These are phyloP conservation scores for Plantago ovata DNA, from an alignment of 257 asterid genomes.

Conservation along the genomic window DNA sequence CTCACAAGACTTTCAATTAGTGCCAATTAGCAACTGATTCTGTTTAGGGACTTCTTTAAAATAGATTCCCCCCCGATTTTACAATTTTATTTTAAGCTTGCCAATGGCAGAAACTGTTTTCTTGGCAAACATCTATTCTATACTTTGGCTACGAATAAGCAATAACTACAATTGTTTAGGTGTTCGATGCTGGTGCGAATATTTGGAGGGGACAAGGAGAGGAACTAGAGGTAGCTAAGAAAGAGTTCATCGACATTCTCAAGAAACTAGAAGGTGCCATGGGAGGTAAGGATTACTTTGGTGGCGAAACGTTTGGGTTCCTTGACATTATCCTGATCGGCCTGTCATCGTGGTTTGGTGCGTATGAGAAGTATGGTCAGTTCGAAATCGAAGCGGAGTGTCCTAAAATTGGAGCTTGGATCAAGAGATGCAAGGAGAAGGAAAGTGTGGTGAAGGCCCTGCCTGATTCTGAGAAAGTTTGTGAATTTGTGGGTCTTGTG, in stretches of 20 bases:
- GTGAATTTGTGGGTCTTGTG: slow-evolving; percentile 43
- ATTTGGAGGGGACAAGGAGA: slow-evolving; percentile 62
- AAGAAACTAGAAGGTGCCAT: slow-evolving; percentile 70
- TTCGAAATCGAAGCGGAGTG: slow-evolving; percentile 54
- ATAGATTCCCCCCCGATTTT: too few species aligned
- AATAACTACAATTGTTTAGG: slow-evolving; percentile 22
- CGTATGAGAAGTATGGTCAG: slow-evolving; percentile 58
- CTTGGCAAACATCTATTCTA: too few species aligned
- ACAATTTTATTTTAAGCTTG: too few species aligned
- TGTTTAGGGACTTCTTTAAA: too few species aligned
- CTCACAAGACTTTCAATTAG: too few species aligned
- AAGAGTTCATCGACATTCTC: slow-evolving; percentile 52
- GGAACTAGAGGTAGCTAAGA: slow-evolving; percentile 47
- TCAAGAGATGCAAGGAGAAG: slow-evolving; percentile 51
- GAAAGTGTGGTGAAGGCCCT: slow-evolving; percentile 48
- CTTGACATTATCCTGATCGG: slow-evolving; percentile 49
- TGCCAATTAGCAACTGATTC: too few species aligned
- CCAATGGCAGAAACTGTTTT: too few species aligned
- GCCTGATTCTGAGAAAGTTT: slow-evolving; percentile 40
- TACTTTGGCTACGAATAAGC: too few species aligned
- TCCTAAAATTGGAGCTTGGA: slow-evolving; percentile 61
- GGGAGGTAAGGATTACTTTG: slow-evolving; percentile 51
- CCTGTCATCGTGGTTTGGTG: slow-evolving; percentile 50
- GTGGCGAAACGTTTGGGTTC: slow-evolving; percentile 58
- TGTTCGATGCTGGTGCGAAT: slow-evolving; percentile 38